phyloP scores from a whole-genome alignment of 495 filamentous ascomycete genomes.

The Daldinia childiae region DNA sequence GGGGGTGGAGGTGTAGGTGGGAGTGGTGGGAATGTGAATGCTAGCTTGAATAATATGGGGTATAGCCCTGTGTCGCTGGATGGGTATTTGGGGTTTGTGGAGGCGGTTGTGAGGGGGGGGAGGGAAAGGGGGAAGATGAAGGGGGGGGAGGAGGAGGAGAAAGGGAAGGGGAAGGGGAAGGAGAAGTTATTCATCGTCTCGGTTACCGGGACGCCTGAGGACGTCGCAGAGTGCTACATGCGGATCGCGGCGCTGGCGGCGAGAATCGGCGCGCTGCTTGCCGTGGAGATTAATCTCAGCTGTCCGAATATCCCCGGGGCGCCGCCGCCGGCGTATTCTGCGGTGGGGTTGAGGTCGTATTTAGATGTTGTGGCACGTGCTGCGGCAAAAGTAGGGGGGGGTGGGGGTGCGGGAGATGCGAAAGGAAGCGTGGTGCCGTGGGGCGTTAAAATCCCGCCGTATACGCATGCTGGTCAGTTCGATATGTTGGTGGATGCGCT shows the following conservation, averaged over 20 bases:
- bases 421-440: too few species aligned
- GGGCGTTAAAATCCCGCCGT: slow-evolving; percentile 77
- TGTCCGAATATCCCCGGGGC: slow-evolving; percentile 75
- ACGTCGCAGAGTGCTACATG: slow-evolving; percentile 59
- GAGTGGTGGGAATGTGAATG: slow-evolving; percentile 34
- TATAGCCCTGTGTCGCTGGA: slow-evolving; percentile 73
- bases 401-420: too few species aligned
- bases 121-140: not conserved
- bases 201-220: slow-evolving; percentile 66
- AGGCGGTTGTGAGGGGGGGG: slow-evolving; percentile 42
- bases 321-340: slow-evolving; percentile 73
- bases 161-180: slow-evolving; percentile 45
- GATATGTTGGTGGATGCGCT: slow-evolving; percentile 60
- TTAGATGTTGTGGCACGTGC: slow-evolving; percentile 49
- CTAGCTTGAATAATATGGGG: slow-evolving; percentile 75
- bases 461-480: slow-evolving; percentile 71
- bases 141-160: not conserved
- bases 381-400: not conserved
- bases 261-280: slow-evolving; percentile 50
- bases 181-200: slow-evolving; percentile 68
- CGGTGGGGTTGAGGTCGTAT: slow-evolving; percentile 57
- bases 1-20: not conserved
- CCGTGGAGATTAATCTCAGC: slow-evolving; percentile 76
- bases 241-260: slow-evolving; percentile 32
- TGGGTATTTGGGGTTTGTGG: slow-evolving; percentile 68